Evolutionary conservation across 768 basidiomycete species (phyloP).

Genomic region (Tricholoma matsutake): DNA sequence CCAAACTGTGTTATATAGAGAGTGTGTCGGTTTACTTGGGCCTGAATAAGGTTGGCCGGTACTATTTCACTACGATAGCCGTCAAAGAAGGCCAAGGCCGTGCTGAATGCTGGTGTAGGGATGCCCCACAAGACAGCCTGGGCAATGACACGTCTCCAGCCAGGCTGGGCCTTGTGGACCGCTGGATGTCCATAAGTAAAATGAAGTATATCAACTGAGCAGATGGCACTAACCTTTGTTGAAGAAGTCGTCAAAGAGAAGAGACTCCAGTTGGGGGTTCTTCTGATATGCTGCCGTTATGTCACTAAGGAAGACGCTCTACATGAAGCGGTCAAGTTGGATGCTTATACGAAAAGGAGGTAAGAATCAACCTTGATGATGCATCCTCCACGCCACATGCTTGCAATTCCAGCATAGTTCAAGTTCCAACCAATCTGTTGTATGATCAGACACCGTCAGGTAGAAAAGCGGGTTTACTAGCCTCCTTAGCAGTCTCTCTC

Average conservation of each 20-base stretch:
- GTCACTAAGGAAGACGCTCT: constrained; percentile 92
- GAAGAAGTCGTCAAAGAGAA: constrained; percentile 97
- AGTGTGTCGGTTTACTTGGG: constrained; percentile 52
- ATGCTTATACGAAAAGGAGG: background rate
- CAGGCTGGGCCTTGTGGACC: constrained; percentile 91
- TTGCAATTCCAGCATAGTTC: constrained; percentile 97
- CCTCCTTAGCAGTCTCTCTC: constrained; percentile 96
- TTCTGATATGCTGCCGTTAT: constrained; percentile 90
- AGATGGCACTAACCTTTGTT: constrained; percentile 61
- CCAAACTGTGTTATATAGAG: background rate
- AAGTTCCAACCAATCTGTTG: constrained; percentile 77
- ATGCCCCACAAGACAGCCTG: constrained; percentile 98
- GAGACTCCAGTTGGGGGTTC: constrained; percentile 79
- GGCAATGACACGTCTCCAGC: constrained; percentile 96
- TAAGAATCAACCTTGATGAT: constrained; percentile 79
- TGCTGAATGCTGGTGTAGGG: constrained; percentile 96
- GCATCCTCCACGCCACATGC: constrained; percentile 99
- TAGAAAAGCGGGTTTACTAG: constrained; percentile 21
- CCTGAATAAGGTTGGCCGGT: constrained; percentile 94
- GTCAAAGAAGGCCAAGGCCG: constrained; percentile 97
- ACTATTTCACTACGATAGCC: constrained; percentile 95
- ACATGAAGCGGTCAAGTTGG: constrained; percentile 1
- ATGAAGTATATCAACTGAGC: background rate
- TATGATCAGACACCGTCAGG: background rate
- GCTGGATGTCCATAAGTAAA: constrained; percentile 39